phyloP scores from a whole-genome alignment of 129 eudicot species.

The Pittosporum tobira region DNA sequence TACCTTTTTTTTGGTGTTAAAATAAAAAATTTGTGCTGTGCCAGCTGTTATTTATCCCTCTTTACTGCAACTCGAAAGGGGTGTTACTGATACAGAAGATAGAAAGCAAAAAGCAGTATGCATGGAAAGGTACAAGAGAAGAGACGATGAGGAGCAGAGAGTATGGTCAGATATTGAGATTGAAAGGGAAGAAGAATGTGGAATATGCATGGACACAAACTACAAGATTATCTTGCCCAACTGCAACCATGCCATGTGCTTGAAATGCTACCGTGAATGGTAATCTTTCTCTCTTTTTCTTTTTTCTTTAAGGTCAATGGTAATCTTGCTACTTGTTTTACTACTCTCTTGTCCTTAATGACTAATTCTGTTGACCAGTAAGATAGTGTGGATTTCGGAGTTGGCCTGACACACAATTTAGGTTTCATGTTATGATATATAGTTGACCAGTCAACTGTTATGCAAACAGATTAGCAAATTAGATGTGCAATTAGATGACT shows the following conservation, averaged over 20 bases:
- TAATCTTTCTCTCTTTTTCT: constrained; percentile 8
- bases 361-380: not conserved
- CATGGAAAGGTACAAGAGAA: constrained; percentile 37
- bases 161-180: constrained; percentile 30
- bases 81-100: constrained; percentile 46
- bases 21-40: constrained; percentile 2
- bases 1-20: constrained; percentile 1
- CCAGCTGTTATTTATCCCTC: constrained; percentile 62
- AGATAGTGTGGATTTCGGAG: too few species aligned
- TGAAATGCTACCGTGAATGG: constrained; percentile 60
- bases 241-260: constrained; percentile 62
- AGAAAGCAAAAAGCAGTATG: constrained; percentile 49
- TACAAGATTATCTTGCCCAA: constrained; percentile 59
- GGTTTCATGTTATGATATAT: too few species aligned
- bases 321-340: not conserved
- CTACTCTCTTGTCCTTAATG: not conserved
- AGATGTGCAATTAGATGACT: too few species aligned
- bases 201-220: constrained; percentile 66
- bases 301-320: not conserved
- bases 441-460: too few species aligned
- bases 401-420: too few species aligned
- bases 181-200: constrained; percentile 72
- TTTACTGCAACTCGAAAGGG: constrained; percentile 55
- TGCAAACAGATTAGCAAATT: too few species aligned
- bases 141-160: constrained; percentile 27